Evolutionary conservation across 228 moss, liverwort and hornwort genomes (phyloP).

Genomic region (Sphagnum fallax): DNA sequence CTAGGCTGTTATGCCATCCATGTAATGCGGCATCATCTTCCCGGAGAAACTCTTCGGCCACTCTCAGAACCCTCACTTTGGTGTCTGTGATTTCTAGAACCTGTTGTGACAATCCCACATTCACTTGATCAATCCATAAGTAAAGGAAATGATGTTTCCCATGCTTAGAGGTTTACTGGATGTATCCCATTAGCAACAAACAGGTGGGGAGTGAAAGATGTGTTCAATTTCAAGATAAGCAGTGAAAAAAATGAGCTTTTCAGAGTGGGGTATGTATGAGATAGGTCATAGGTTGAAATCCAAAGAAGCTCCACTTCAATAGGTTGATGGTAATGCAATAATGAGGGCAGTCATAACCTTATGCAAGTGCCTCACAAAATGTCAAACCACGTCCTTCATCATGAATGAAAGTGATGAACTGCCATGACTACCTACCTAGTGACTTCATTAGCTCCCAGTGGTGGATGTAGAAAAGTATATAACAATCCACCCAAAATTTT

Average conservation of each 20-base stretch:
- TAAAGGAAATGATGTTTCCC: not conserved
- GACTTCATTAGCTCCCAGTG: too few relatives aligned
- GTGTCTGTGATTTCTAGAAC: conserved; percentile 46
- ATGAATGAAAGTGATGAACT: too few relatives aligned
- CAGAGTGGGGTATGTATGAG: too few relatives aligned
- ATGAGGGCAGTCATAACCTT: too few relatives aligned
- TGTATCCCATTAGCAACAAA: not conserved
- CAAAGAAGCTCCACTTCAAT: too few relatives aligned
- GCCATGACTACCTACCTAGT: too few relatives aligned
- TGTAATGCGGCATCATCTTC: conserved; percentile 23
- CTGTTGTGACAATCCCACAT: conserved; percentile 10
- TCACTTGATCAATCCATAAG: not conserved
- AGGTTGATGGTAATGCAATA: too few relatives aligned
- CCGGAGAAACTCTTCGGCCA: conserved; percentile 24
- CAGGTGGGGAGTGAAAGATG: not conserved
- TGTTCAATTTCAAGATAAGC: not conserved
- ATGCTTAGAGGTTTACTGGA: not conserved
- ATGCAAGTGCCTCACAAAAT: too few relatives aligned
- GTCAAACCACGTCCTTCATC: too few relatives aligned
- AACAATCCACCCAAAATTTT: too few relatives aligned
- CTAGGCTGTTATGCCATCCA: conserved; percentile 28
- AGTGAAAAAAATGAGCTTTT: not conserved
- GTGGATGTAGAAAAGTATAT: too few relatives aligned
- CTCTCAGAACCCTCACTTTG: conserved; percentile 50
- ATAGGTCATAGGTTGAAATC: too few relatives aligned